Base-by-base conservation (phyloP, 2,329 filamentous ascomycete species). In the Cryphonectria japonica region DNA sequence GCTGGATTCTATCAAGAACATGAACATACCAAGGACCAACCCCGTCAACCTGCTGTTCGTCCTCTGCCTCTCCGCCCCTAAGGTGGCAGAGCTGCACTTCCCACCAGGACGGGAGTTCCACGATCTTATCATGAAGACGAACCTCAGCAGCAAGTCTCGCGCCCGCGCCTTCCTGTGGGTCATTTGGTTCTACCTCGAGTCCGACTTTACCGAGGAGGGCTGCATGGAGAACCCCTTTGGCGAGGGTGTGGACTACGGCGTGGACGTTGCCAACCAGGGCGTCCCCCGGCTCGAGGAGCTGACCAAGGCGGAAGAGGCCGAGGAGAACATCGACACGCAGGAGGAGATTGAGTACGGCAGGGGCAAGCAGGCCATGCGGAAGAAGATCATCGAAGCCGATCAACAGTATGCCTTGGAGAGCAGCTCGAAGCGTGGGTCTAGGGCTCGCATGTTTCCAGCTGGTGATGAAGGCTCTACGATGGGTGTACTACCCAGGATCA, bases 131-230 rank as follows among this genome's bases (percentile, higher is more conserved):
- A 98, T 98, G 95, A 91, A 93, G 78, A 91, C 91, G 1, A 92
- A 93, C 34, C 87, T 94, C 72, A 93, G 91, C 70, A 98, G 95
- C 80, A 83, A 86, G 75, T 97, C 93, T 73, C 89, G 96, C 73
- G 95, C 96, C 0, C 90, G 85, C 61, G 95, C 95, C 0, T 99
- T 99, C 76, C 83, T 99, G 29, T 99, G 96, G 96, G 85, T 99
- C 74, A 97, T 99, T 90, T 99, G 96, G 96, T 98, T 96, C 85
- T 98, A 99, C 78, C 87, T 99, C 26, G 96, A 99, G 80, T 97
- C 95, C 39, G 94, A 98, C 79, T 98, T 98, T 76, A 93, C 93
- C 0, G 90, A 92, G 76, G 93, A 97, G 77, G 94, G 93, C 69
- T 95, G 94, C 61, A 87, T 93, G 64, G 91, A 93, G 76, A 99